Evolutionary conservation across 2,329 filamentous ascomycete genomes (phyloP).

Genomic region (Sclerotinia sclerotiorum): DNA sequence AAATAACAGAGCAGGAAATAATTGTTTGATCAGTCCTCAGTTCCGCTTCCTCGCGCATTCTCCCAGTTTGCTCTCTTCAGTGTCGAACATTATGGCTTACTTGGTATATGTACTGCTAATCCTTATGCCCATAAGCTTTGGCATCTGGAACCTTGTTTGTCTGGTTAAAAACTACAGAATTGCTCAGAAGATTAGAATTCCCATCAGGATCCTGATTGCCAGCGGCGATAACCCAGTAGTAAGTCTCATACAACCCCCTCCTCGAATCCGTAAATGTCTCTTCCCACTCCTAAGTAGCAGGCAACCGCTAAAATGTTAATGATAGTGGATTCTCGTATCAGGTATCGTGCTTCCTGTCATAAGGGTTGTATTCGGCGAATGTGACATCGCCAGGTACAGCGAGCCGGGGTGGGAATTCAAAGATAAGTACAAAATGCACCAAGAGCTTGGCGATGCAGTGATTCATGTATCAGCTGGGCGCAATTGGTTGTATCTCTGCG

Average conservation of each 20-base stretch:
- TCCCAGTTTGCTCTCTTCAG: neutral
- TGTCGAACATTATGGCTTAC: neutral
- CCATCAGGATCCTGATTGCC: constrained; percentile 4
- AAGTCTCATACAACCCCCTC: neutral
- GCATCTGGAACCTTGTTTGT: neutral
- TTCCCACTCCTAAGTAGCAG: too few species aligned
- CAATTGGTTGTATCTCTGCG: constrained; percentile 17
- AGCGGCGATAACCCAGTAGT: constrained; percentile 18
- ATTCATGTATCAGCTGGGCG: constrained; percentile 13
- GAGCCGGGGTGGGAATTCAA: constrained; percentile 13
- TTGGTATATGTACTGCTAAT: neutral
- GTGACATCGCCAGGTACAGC: constrained; percentile 10
- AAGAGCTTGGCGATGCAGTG: constrained; percentile 12
- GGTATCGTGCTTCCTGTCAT: constrained; percentile 5
- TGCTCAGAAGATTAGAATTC: neutral
- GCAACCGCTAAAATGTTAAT: neutral
- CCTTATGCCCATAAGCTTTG: neutral
- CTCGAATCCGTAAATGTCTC: too few species aligned
- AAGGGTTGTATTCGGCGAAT: constrained; percentile 5
- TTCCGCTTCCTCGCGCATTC: neutral
- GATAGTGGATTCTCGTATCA: constrained; percentile 14
- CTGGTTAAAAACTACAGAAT: constrained; percentile 5
- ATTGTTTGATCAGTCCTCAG: neutral
- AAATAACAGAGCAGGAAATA: neutral
- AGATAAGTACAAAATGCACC: constrained; percentile 11